Base-by-base conservation (phyloP, 2,329 filamentous ascomycete species). In the Botrytis medusae region DNA sequence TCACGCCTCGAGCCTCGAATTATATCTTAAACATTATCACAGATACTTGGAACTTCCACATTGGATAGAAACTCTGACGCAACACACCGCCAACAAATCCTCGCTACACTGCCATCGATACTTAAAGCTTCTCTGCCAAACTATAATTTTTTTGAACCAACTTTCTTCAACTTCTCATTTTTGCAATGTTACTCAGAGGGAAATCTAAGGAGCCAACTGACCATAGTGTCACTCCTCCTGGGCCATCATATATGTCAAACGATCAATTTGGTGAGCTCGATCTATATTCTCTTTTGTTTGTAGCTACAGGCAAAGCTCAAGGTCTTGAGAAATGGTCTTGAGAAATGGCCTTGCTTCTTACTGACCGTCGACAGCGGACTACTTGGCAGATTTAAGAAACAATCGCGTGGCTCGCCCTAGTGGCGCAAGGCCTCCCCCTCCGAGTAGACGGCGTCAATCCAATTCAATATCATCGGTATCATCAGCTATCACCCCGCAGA, bases 361-460 rank as follows among this genome's bases (percentile, higher is more conserved):
- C 77, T 80, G 72, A 77, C 68, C 62, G 54, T 51, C 60, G 76
- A 74, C 82, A 94, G 92, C 90, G 77, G 85, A 86, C 74, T 95
- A 94, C 81, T 87, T 94, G 51, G 86, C 90, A 77, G 89, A 91
- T 77, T 87, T 95, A 51, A 90, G 93, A 77, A 89, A 87, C 77
- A 92, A 88, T 82, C 89, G 91, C 69, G 85, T 89, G 72, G 85
- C 87, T 51, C 87, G 92, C 72, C 92, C 92, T 14, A 91, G 89
- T 73, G 92, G 92, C 75, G 91, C 92, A 68, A 87, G 92, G 76
- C 92, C 92, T 74, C 87, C 86, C 71, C 87, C 87, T 44, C 84
- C 84, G 75, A 82, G 81, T 74, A 82, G 77, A 25, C 76, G 76
- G 34, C 75, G 77, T 48, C 77, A 79, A 48, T 76, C 77, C 62